These are phyloP conservation scores for Tylopilus vinaceipallidus DNA, from an alignment of 768 basidiomycete species.

Conservation along the genomic window DNA sequence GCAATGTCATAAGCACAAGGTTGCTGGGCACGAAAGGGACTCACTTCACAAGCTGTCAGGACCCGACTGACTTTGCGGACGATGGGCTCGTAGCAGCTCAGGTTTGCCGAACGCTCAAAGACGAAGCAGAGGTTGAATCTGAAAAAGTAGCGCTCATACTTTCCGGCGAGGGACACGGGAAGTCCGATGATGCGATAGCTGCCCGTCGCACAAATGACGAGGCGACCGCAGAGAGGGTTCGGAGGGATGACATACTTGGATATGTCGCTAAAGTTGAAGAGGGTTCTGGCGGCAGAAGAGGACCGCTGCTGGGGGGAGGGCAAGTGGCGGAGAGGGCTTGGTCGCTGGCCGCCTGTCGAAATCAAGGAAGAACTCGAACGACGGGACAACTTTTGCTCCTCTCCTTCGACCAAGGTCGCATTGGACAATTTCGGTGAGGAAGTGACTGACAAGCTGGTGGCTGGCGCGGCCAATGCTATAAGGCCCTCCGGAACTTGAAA, in stretches of 20 bases:
- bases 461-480: constrained; percentile 48
- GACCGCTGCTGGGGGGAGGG: constrained; percentile 48
- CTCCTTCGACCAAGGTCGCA: constrained; percentile 29
- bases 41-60: constrained; percentile 83
- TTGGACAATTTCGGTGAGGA: constrained; percentile 36
- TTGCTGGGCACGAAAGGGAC: constrained; percentile 21
- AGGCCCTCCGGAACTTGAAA: constrained; percentile 94
- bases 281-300: constrained; percentile 46
- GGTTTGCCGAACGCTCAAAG: constrained; percentile 85
- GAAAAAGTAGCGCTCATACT: constrained; percentile 85
- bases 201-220: constrained; percentile 82
- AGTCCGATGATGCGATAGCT: constrained; percentile 89
- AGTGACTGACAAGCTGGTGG: constrained; percentile 27
- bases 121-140: constrained; percentile 96
- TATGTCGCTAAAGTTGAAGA: constrained; percentile 90
- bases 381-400: constrained; percentile 42
- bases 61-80: constrained; percentile 94
- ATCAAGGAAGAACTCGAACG: constrained; percentile 52
- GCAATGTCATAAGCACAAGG: constrained; percentile 4
- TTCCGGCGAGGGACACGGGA: constrained; percentile 75
- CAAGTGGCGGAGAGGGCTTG: constrained; percentile 41
- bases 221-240: constrained; percentile 78
- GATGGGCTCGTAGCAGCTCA: constrained; percentile 94
- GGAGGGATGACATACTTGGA: constrained; percentile 94
- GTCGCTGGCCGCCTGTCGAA: constrained; percentile 45